Base-by-base conservation (phyloP, 2,329 filamentous ascomycete genomes). In the Orbilia oligospora region DNA sequence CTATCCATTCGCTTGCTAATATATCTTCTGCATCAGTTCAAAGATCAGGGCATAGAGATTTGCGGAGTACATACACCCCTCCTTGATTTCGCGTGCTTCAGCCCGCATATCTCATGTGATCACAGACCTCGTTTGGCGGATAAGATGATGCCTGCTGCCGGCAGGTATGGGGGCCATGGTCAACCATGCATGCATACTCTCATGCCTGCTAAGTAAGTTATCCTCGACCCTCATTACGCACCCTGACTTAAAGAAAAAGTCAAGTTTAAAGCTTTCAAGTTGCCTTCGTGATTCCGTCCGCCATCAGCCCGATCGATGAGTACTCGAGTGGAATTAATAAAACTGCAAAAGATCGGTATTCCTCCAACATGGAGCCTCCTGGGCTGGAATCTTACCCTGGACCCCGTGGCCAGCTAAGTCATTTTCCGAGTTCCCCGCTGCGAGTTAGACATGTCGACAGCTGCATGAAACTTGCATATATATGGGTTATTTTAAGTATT, bases 371-470 rank as follows among this genome's bases (percentile, higher is more conserved):
- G 44, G 46, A 49, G 24, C 30, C 41, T 78, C 68, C 36, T 65
- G 27, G 44, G 24, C 55, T 20, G 16, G 6, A 41, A 16, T 56
- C 33, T 38, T 18, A 49, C 9, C 33, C 56, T 66, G 61, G 67
- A 44, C 55, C 66, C 63, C 68, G 75, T 78, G 61, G 68, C 68
- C 63, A 72, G 38, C 64, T 41, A 65, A 61, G 68, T 51, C 68
- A 18, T 64, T 48, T 78, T 69, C 75, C 75, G 75, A 72, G 68
- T 78, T 78, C 75, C 75, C 75, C 75, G 75, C 75, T 78, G 75
- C 75, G 73, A 76, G 68, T 55, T 20, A 64, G 44, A 30, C 27
- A 30, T n/a, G n/a, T n/a, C n/a, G 27, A 30, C 6, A 30, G 27
- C 16, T 78, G 75, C 75, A 78, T 78, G 38, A 20, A 46, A 51